These are phyloP conservation scores for Globisporangium cylindrosporum DNA, from an alignment of 352 stramenopile species.

Conservation along the genomic window DNA sequence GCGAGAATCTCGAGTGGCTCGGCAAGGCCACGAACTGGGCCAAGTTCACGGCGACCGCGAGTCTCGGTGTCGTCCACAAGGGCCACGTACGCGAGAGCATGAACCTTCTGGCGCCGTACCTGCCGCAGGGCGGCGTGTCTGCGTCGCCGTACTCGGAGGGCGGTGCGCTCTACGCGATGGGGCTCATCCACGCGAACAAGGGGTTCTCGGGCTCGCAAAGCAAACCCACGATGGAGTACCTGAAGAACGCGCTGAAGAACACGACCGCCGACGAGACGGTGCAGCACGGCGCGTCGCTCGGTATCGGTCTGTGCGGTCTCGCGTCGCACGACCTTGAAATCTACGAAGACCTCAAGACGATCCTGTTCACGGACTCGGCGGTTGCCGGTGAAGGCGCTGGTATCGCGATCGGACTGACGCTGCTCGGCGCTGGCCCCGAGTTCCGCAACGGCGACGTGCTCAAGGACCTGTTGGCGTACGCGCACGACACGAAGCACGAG, in stretches of 20 bases:
- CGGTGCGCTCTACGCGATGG: constrained; percentile 97
- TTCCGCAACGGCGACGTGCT: constrained; percentile 80
- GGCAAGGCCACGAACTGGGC: constrained; percentile 99
- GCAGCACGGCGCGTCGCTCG: constrained; percentile 96
- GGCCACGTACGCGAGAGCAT: constrained; percentile 98
- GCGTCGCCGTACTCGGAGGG: constrained; percentile 96
- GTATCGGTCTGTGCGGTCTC: constrained; percentile 95
- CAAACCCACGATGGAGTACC: constrained; percentile 82
- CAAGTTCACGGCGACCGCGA: constrained; percentile 98
- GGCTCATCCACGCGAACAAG: constrained; percentile 98
- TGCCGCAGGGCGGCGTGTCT: constrained; percentile 89
- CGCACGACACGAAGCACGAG: constrained; percentile 98
- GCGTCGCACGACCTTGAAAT: constrained; percentile 93
- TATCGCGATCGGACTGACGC: constrained; percentile 96
- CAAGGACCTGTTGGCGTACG: constrained; percentile 96
- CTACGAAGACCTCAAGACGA: constrained; percentile 97
- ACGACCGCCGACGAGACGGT: constrained; percentile 94
- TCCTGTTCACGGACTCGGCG: constrained; percentile 97
- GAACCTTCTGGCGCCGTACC: constrained; percentile 96
- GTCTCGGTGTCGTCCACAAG: constrained; percentile 98
- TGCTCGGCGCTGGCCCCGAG: constrained; percentile 93
- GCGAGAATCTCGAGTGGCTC: constrained; percentile 99
- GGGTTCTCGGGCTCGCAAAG: constrained; percentile 82
- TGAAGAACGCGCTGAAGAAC: constrained; percentile 83
- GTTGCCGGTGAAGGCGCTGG: constrained; percentile 97